Conservation (phyloP, 2,329 filamentous ascomycete species). For the Alternaria brassicae region DNA sequence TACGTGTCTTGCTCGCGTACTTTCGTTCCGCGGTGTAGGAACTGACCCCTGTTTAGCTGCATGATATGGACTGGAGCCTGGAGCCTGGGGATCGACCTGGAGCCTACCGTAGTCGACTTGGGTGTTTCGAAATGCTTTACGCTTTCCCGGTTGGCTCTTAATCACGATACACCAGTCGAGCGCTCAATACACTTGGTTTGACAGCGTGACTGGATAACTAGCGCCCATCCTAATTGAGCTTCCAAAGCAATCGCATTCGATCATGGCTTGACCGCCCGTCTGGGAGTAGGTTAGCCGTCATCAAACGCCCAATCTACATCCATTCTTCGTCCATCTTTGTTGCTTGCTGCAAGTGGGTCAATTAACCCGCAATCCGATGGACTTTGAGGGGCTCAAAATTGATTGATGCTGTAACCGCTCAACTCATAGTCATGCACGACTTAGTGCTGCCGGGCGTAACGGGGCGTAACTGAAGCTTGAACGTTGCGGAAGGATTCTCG, state of each 20-base stretch:
- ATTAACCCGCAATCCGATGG: conserved; percentile 8
- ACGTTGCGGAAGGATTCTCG: conserved; percentile 27
- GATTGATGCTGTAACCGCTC: conserved; percentile 30
- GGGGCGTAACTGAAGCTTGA: conserved; percentile 28
- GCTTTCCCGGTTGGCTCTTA: neutral
- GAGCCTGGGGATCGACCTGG: conserved; percentile 4
- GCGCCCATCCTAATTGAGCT: conserved; percentile 2
- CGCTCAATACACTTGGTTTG: neutral
- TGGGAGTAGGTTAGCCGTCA: conserved; percentile 19
- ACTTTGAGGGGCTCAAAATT: neutral
- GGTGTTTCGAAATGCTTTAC: neutral
- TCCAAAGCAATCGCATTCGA: neutral
- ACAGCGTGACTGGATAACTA: neutral
- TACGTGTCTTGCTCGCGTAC: conserved; percentile 15
- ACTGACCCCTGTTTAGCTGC: conserved; percentile 11
- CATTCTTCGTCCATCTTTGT: conserved; percentile 2
- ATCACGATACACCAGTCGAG: neutral
- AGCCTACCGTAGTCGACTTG: neutral
- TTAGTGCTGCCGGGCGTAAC: conserved; percentile 18
- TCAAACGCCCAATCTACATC: conserved; percentile 28
- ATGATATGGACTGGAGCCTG: conserved; percentile 6
- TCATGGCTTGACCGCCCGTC: conserved; percentile 5
- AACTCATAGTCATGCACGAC: conserved; percentile 15
- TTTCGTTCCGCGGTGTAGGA: conserved; percentile 4
- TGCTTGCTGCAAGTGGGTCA: conserved; percentile 12